Percentiles rank a stretch among this genome's conserved stretches.
phyloP scores from a whole-genome alignment of 176 grass and related monocot species.

The Phyllostachys edulis region DNA sequence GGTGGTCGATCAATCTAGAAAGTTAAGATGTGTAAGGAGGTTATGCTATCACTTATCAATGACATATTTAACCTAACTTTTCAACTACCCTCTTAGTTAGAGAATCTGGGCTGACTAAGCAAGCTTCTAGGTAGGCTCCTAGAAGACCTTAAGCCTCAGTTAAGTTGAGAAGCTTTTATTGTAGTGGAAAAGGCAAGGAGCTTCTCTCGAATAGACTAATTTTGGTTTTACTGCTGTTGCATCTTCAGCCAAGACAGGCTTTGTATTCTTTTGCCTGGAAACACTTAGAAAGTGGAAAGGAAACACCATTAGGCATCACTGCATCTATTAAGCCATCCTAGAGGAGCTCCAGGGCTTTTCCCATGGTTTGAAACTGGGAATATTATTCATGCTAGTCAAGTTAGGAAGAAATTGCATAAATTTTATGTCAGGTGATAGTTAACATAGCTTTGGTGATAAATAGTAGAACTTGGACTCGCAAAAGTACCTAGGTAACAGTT shows the following conservation, averaged over 20 bases:
- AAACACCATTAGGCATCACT: conserved; percentile 22
- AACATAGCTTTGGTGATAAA: background rate
- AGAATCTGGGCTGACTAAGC: background rate
- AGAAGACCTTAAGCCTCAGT: conserved; percentile 1
- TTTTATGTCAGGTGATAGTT: background rate
- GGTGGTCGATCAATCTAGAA: background rate
- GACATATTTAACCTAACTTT: conserved; percentile 14
- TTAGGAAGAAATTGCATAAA: background rate
- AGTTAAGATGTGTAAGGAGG: conserved; percentile 4
- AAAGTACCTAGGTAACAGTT: background rate
- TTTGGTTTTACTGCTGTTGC: background rate
- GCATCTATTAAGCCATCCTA: background rate
- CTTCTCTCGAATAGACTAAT: background rate
- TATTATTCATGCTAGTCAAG: background rate
- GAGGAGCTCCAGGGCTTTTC: background rate
- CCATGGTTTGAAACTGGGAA: background rate
- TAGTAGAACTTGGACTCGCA: background rate
- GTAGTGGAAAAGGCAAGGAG: background rate
- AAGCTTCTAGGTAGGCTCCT: conserved; percentile 8
- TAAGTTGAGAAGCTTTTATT: conserved; percentile 21
- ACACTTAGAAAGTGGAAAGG: background rate
- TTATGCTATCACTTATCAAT: background rate
- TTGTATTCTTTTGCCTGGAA: background rate
- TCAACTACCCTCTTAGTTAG: conserved; percentile 3
- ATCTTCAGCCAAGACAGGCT: background rate